These are phyloP conservation scores for Aureobasidium sp. DNA, from an alignment of 2,329 filamentous ascomycete genomes.

Conservation along the genomic window DNA sequence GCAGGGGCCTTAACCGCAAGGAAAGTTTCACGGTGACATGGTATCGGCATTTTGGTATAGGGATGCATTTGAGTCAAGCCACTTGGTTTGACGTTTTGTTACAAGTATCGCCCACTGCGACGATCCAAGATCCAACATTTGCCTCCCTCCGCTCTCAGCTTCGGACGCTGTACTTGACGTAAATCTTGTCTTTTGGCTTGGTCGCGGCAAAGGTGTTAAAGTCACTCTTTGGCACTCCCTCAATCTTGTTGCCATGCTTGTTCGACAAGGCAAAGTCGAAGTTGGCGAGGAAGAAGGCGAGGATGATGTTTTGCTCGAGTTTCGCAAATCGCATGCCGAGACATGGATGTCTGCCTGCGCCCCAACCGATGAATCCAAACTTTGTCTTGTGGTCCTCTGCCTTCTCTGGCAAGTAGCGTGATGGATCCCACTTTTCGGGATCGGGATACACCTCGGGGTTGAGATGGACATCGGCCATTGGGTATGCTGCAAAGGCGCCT, in stretches of 20 bases:
- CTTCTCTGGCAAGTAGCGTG: slow-evolving; percentile 40
- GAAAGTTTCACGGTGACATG: slow-evolving; percentile 5
- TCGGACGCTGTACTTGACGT: slow-evolving; percentile 34
- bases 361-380: slow-evolving; percentile 24
- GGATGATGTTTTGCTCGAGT: slow-evolving; percentile 46
- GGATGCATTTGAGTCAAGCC: not conserved
- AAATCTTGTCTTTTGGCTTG: slow-evolving; percentile 33
- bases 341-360: slow-evolving; percentile 39
- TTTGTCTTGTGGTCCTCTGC: slow-evolving; percentile 42
- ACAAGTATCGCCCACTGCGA: not conserved
- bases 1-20: not conserved
- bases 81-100: slow-evolving; percentile 12
- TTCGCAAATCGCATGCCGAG: slow-evolving; percentile 44
- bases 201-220: slow-evolving; percentile 34
- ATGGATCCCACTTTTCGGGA: slow-evolving; percentile 45
- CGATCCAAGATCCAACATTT: not conserved
- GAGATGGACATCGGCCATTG: slow-evolving; percentile 43
- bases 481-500: slow-evolving; percentile 42
- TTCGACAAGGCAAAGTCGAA: slow-evolving; percentile 45
- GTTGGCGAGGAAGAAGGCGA: slow-evolving; percentile 42
- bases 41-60: slow-evolving; percentile 1
- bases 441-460: slow-evolving; percentile 44
- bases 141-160: not conserved
- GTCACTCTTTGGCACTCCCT: slow-evolving; percentile 29
- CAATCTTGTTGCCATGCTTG: slow-evolving; percentile 29